Evolutionary conservation across 495 filamentous ascomycete species (phyloP), one percentile per base, ranked within the genome.

Genomic region (Hypoxylon crocopeplum): DNA sequence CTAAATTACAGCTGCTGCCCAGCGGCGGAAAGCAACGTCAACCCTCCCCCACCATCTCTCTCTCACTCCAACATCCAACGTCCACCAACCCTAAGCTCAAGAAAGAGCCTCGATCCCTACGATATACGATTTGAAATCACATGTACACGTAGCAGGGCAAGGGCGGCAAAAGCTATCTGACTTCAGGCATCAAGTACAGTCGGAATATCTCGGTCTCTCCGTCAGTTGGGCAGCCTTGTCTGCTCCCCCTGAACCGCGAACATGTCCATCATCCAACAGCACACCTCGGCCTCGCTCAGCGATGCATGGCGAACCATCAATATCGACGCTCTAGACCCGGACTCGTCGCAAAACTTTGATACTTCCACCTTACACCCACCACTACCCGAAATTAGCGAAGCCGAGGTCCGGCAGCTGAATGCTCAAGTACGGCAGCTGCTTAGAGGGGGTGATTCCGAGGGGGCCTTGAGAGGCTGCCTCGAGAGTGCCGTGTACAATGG

Each of bases 291-390:
- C 27, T 72, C 80, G 50, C 75, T 84, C 19, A 68, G 69, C 69
- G 82, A 84, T 64, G 79, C 78, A 80, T 97, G 90, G 86, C 90
- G 92, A 71, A 96, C 91, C 66, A 93, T 96, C 81, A 91, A 96
- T 79, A 86, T 97, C 77, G 92, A 97, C 75, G 82, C 85, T 61
- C 84, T 93, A 48, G 87, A 92, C 74, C 88, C 91, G n/a, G 92
- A 97, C 75, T 89, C 88, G 52, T 79, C 88, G 38, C 76, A 84
- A 69, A 96, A 96, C 82, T 97, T 97, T 78, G 87, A 92, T 68
- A 82, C 88, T 66, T 80, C 86, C 41, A 86, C 91, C 13, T 85
- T 97, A 47, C 84, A 88, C 59, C 88, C 90, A 11, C 75, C 85
- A n/a, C 82, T 87, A 40, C 73, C 84, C 48, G 81, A 88, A 56